Base-by-base conservation (phyloP, 257 asterid genomes). In the Apocynum venetum region DNA sequence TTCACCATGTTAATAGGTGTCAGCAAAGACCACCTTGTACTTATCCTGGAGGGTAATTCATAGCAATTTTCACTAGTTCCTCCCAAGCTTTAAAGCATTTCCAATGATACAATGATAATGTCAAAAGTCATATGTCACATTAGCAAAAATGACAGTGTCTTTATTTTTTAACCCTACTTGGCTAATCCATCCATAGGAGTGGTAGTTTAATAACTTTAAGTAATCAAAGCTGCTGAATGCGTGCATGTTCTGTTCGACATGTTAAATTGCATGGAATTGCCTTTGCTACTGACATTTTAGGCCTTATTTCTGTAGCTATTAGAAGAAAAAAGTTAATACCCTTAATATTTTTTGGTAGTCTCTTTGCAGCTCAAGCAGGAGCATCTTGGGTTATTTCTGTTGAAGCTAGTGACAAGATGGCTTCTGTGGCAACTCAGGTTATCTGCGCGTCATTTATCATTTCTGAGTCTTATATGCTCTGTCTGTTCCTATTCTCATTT, bases 401-500 rank as follows among this genome's bases (percentile, higher is more conserved):
- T 86, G 99, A 95, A 85, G 98, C 96, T 76, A 95, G 98, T 74
- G 87, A 85, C 69, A 95, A 93, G 89, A 95, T 95, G 99, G 97
- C 98, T 79, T 81, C 86, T 19, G 92, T 95, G 77, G 99, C 99
- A 76, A 79, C 93, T 77, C 89, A 91, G 97, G 98, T 94, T 60
- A 56, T 71, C 10, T 53, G 41, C 43, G 8, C 61, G 55, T 80
- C 75, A 73, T 65, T 40, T 17, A 49, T 63, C 48, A 57, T 66
- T 59, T 49, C 66, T 44, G 48, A 47, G 71, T 77, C 74, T 35
- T 17, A 43, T 46, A 41, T 25, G 43, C 41, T 51, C 47, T 81
- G 49, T 66, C 25, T 59, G 51, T 49, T 71, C 43, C 43, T 44
- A 43, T 82, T 65, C 74, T 71, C 78, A 61, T 78, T 47, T 57